Evolutionary conservation across 345 rosid genomes (phyloP), one percentile per base, ranked within the genome.

Genomic region (Linum usitatissimum): DNA sequence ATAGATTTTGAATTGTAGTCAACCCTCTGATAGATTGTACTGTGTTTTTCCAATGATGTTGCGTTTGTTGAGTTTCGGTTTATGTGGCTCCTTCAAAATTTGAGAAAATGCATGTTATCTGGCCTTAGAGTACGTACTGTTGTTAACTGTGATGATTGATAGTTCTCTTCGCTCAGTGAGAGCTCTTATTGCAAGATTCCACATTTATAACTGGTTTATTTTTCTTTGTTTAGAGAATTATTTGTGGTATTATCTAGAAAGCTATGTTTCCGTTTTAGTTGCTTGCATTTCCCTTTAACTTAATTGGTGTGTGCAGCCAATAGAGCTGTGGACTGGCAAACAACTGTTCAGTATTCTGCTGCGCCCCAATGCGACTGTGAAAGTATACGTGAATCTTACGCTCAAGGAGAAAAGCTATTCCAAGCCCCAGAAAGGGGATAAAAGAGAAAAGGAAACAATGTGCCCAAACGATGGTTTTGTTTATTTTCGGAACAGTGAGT

Each of bases 271-370:
- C 19, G 51, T 53, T 65, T 63, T 21, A 21, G 12, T 63, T 20
- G 3, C 30, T 28, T 18, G 12, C 28, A 55, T 65, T 68, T 73
- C 42, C 70, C 68, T 51, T 55, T 60, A 31, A 49, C 76, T 19
- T 42, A 72, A 55, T 65, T 69, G 60, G 73, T 76, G 21, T 64
- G 5, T 75, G 79, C 83, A 93, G 97, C 99, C 99, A 57, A 65
- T 93, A 72, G 99, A 93, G 80, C 97, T 93, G 71, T 93, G 99
- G 99, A 90, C 99, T 18, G 99, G 99, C 60, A 93, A 93, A 70
- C 99, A 93, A 80, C 40, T 93, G 72, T 87, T 87, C 71, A 84
- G 74, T 59, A 80, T 93, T 74, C 78, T 93, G 71, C 67, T 93
- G 70, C 97, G 97, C 55, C 97, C 97, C 15, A 68, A 84, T 76